A percentile compares a stretch with the other conserved stretches of the same genome.
Conservation (phyloP, 176 grass and related monocot genomes). For the Oryza glaberrima region DNA sequence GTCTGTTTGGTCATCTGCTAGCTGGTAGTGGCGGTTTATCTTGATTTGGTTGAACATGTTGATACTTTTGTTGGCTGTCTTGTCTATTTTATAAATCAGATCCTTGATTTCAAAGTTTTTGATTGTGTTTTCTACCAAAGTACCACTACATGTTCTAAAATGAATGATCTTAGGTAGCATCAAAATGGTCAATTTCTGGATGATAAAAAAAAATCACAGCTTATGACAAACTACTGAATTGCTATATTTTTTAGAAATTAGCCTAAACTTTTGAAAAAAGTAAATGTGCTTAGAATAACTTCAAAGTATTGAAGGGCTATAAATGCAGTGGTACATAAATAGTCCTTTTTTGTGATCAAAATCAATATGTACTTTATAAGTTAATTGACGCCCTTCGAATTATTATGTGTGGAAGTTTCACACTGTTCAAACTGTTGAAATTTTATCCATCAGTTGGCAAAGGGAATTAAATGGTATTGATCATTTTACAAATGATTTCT, state of each 20-base stretch:
- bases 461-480: constrained; percentile 15
- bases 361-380: not conserved
- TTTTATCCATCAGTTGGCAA: not conserved
- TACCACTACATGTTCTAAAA: constrained; percentile 8
- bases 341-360: not conserved
- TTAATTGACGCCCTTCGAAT: not conserved
- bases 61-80: constrained; percentile 4
- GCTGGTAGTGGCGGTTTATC: not conserved
- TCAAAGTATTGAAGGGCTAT: constrained; percentile 1
- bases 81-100: constrained; percentile 4
- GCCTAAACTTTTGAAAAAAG: not conserved
- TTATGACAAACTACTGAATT: no score
- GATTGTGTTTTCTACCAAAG: not conserved
- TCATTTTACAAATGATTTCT: constrained; percentile 15
- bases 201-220: no score
- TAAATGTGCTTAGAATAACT: not conserved
- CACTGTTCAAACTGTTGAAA: not conserved
- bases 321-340: not conserved
- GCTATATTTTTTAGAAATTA: no score
- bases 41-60: constrained; percentile 1
- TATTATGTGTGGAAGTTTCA: not conserved
- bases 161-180: not conserved
- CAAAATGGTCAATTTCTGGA: not conserved
- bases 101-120: constrained; percentile 1
- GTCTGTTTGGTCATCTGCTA: not conserved